A percentile compares a stretch with the other conserved stretches of the same genome.
Conservation (phyloP, 495 filamentous ascomycete species). For the Terfezia boudieri region DNA sequence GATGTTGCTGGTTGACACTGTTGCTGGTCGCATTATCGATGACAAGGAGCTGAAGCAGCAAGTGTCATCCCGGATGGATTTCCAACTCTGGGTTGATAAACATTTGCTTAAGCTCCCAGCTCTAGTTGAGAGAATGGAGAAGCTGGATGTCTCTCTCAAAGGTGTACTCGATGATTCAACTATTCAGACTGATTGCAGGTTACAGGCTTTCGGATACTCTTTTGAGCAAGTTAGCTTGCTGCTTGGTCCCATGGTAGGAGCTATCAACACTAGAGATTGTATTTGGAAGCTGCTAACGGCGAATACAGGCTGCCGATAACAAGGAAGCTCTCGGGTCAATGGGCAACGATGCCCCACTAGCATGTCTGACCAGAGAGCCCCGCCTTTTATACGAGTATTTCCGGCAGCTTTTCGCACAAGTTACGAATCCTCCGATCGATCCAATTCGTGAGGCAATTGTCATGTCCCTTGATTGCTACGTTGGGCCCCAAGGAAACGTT, state of each 20-base stretch:
- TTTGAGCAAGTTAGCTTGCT: conserved; percentile 91
- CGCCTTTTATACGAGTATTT: conserved; percentile 95
- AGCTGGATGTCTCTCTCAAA: conserved; percentile 32
- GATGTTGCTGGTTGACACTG: conserved; percentile 93
- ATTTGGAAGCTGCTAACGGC: not conserved
- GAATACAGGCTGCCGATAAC: conserved; percentile 53
- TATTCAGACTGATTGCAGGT: conserved; percentile 63
- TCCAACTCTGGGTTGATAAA: conserved; percentile 69
- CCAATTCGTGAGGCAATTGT: conserved; percentile 96
- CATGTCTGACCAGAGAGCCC: conserved; percentile 72
- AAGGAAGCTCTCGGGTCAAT: conserved; percentile 99
- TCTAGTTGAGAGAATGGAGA: conserved; percentile 2
- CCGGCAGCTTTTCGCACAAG: conserved; percentile 94
- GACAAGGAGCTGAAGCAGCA: conserved; percentile 82
- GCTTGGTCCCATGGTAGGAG: conserved; percentile 58
- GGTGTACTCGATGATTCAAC: conserved; percentile 45
- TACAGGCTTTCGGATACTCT: conserved; percentile 86
- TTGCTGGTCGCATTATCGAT: conserved; percentile 88
- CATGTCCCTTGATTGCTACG: conserved; percentile 96
- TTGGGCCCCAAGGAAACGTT: conserved; percentile 92
- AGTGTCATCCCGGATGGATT: conserved; percentile 67
- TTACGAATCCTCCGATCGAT: conserved; percentile 97
- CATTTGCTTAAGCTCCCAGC: conserved; percentile 43
- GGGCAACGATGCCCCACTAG: conserved; percentile 94
- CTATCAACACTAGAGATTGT: not conserved